Percentiles rank a stretch among this genome's conserved stretches.
phyloP scores from a whole-genome alignment of 345 rosid genomes.

The Luvunga scandens region DNA sequence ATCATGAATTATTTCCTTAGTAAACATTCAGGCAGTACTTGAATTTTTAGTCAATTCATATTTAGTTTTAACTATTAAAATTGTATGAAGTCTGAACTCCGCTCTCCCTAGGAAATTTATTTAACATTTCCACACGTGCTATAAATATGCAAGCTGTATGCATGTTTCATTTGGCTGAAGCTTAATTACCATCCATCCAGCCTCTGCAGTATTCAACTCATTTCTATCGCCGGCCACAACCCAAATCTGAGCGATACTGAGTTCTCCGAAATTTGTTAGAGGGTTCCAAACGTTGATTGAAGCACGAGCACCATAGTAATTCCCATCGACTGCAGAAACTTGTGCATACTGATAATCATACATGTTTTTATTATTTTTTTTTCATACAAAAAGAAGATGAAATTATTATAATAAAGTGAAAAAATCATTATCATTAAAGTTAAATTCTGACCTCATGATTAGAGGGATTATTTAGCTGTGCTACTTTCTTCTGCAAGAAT shows the following conservation, averaged over 20 bases:
- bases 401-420: background rate
- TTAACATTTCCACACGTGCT: too few species aligned
- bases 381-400: background rate
- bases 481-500: background rate
- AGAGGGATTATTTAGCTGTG: background rate
- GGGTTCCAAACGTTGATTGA: conserved; percentile 26
- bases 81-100: too few species aligned
- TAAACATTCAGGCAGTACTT: background rate
- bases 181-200: conserved; percentile 26
- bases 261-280: background rate
- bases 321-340: background rate
- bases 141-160: too few species aligned
- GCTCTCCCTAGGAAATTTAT: too few species aligned
- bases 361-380: background rate
- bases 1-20: background rate
- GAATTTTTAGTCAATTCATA: background rate
- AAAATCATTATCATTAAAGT: background rate
- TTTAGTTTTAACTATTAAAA: too few species aligned
- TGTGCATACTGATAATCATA: conserved; percentile 13
- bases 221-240: background rate
- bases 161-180: background rate
- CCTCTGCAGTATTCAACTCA: conserved; percentile 9
- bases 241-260: conserved; percentile 22
- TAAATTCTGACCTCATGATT: conserved; percentile 16
- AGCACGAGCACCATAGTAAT: conserved; percentile 23